Base-by-base conservation (phyloP, 148 eudicot species). In the Rhododendron ferrugineum region DNA sequence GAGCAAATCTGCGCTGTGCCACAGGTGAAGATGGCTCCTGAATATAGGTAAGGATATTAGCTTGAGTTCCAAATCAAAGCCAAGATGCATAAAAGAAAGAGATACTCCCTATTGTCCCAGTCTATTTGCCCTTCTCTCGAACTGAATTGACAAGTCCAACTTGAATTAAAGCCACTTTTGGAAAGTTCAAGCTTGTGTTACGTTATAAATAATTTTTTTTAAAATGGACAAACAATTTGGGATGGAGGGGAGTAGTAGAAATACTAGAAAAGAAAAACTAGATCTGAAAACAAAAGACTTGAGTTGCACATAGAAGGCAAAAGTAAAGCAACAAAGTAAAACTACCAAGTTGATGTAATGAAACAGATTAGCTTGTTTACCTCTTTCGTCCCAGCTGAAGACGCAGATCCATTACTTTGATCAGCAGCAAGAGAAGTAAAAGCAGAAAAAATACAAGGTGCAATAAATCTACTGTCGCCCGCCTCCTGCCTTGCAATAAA, bases 381-480 rank as follows among this genome's bases (percentile, higher is more conserved):
- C 89, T 90, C 82, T 80, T 80, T 84, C n/a, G 89, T 46, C 30
- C 83, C 86, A 81, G 74, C 37, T 34, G 89, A 79, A 72, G 92
- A 87, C 6, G 70, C 47, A 47, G 87, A 84, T 75, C 82, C 82
- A 58, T 78, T 89, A 84, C 26, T 86, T 78, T 37, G 84, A 82
- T 79, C 81, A 47, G 82, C 82, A 16, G 83, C 79, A 36, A 85
- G 80, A 68, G 78, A 87, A n/a, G 89, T 83, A 86, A 64, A 52
- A 81, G 87, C 91, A 82, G 88, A 85, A 85, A 91, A 94, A 36
- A 93, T 75, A 83, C 96, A 94, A 49, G 98, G 98, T 72, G 98
- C 86, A 82, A 93, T 66, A 82, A 94, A 95, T 78, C 81, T 89
- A 90, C 78, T 88, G 46, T 44, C 11, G 52, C 89, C 92, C 6